Conservation (phyloP, 2,329 filamentous ascomycete genomes). For the Pseudogymnoascus sp. region DNA sequence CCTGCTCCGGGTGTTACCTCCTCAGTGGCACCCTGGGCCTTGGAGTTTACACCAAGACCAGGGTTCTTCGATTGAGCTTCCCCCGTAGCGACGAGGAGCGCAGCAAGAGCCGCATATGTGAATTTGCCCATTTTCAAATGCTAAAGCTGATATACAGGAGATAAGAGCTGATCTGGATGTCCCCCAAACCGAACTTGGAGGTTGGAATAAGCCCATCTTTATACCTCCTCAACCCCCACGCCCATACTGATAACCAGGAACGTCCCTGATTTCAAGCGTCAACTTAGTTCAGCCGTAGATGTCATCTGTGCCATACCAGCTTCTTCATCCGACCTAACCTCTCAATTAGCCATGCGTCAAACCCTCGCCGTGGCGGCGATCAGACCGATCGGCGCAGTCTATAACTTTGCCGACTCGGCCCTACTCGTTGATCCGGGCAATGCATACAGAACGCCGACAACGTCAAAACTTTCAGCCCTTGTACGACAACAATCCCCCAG, state of each 20-base stretch:
- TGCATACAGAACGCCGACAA: neutral
- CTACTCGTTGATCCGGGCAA: constrained; percentile 1
- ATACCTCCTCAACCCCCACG: neutral
- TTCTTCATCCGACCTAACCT: neutral
- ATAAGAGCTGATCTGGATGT: neutral
- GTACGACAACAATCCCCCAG: neutral
- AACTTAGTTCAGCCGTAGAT: neutral
- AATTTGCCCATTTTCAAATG: neutral
- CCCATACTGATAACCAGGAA: neutral
- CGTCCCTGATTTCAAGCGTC: neutral
- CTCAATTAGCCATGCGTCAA: neutral
- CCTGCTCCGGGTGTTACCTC: constrained; percentile 14
- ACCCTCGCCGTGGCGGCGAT: neutral
- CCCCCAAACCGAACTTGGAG: neutral
- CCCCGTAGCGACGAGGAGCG: constrained; percentile 3
- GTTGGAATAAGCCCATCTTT: neutral
- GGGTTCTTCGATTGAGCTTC: constrained; percentile 3
- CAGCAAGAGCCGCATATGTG: neutral
- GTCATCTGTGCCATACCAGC: neutral
- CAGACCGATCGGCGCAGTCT: neutral
- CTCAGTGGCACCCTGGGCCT: constrained; percentile 13
- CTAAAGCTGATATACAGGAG: neutral
- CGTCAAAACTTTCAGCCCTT: no score
- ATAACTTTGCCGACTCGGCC: constrained; percentile 1
- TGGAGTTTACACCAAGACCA: constrained; percentile 7